Evolutionary conservation across 352 stramenopile genomes (phyloP).

Genomic region (Pseudoperonospora humuli): DNA sequence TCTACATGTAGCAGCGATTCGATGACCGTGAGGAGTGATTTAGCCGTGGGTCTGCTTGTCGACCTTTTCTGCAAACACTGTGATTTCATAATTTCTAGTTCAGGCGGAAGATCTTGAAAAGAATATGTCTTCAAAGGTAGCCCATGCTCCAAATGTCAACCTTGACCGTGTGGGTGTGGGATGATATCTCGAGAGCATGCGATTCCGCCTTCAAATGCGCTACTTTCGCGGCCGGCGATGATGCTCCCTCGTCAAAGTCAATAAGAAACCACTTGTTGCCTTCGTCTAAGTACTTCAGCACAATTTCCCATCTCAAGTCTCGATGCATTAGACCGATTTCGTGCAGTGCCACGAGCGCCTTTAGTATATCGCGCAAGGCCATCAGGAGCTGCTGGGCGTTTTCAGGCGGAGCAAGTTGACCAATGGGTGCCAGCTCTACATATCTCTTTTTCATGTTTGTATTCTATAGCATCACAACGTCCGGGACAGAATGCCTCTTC

Average conservation of each 20-base stretch:
- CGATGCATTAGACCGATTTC: constrained; percentile 13
- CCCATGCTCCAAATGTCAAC: constrained; percentile 12
- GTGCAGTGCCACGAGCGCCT: constrained; percentile 10
- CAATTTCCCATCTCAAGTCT: constrained; percentile 14
- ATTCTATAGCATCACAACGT: constrained; percentile 9
- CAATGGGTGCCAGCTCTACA: constrained; percentile 6
- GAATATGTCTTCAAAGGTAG: constrained; percentile 3
- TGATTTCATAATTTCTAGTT: constrained; percentile 4
- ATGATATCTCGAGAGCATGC: constrained; percentile 15
- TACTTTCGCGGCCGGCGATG: not conserved
- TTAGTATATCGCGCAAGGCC: constrained; percentile 9
- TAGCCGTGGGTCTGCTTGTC: constrained; percentile 2
- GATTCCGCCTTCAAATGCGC: constrained; percentile 13
- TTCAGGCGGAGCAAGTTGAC: constrained; percentile 1
- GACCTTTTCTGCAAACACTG: constrained; percentile 4
- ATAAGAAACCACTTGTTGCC: constrained; percentile 8
- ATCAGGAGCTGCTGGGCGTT: constrained; percentile 3
- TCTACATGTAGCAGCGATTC: constrained; percentile 7
- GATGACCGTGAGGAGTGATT: constrained; percentile 6
- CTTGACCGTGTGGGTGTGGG: constrained; percentile 10
- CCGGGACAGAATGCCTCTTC: constrained; percentile 2
- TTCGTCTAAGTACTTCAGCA: constrained; percentile 8
- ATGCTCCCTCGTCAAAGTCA: constrained; percentile 10
- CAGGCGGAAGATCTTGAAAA: constrained; percentile 1
- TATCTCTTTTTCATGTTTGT: constrained; percentile 7